phyloP scores from a whole-genome alignment of 2,329 filamentous ascomycete species.

The Cylindrodendrum hubeiense region DNA sequence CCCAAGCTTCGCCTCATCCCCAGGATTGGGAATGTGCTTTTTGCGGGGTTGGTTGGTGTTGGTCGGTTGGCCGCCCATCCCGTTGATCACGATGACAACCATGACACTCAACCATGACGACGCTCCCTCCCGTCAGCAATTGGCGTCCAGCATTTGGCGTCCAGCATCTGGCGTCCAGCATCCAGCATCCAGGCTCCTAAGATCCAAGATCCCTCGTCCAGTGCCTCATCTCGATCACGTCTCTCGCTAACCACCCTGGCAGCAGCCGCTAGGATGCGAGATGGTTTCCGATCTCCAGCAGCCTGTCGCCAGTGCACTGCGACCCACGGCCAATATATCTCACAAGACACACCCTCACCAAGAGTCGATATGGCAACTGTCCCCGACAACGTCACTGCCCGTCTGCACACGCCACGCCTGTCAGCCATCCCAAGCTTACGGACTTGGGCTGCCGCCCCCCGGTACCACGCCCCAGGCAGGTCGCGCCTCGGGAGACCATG shows the following conservation, averaged over 20 bases:
- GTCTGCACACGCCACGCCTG: background rate
- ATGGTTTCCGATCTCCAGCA: constrained; percentile 25
- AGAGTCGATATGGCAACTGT: constrained; percentile 11
- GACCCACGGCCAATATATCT: constrained; percentile 1
- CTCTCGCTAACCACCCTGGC: constrained; percentile 25
- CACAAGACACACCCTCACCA: background rate
- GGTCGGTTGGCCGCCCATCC: background rate
- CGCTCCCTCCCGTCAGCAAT: constrained; percentile 7
- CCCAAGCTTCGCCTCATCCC: constrained; percentile 19
- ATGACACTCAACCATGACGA: background rate
- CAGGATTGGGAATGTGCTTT: constrained; percentile 12
- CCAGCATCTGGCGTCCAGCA: constrained; percentile 1
- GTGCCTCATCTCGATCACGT: constrained; percentile 8
- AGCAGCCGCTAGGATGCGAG: constrained; percentile 25
- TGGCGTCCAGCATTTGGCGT: background rate
- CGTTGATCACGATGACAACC: too few species aligned
- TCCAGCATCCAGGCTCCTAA: background rate
- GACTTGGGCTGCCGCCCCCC: constrained; percentile 20
- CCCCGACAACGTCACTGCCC: background rate
- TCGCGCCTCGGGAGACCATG: constrained; percentile 11
- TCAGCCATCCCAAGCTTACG: constrained; percentile 1
- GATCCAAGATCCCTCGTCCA: background rate
- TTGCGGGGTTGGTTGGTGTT: constrained; percentile 24
- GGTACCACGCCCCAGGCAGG: constrained; percentile 2
- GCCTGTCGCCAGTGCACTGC: constrained; percentile 3